A percentile compares a stretch with the other conserved stretches of the same genome.
phyloP scores from a whole-genome alignment of 208 protist genomes.

The Leishmania arabica region DNA sequence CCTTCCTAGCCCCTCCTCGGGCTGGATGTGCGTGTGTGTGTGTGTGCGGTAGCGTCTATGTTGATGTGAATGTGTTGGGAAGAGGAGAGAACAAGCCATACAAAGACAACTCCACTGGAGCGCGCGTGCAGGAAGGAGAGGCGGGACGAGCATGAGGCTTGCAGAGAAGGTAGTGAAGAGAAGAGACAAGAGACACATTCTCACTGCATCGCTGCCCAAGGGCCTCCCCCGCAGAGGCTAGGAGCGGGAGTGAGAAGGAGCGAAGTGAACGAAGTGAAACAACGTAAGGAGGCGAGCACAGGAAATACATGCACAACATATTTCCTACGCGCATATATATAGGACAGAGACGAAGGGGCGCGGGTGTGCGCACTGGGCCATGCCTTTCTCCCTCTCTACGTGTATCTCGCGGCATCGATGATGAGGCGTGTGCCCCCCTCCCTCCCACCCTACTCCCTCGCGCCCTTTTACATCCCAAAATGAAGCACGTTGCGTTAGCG shows the following conservation, averaged over 20 bases:
- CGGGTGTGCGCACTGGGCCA: not conserved
- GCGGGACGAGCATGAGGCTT: not conserved
- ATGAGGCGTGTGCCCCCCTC: not conserved
- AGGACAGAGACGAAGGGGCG: not conserved
- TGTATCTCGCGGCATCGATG: not conserved
- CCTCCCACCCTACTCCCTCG: not conserved
- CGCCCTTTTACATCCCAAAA: too few relatives aligned
- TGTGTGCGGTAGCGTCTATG: not conserved
- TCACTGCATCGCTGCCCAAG: too few relatives aligned
- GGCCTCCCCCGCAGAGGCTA: not conserved
- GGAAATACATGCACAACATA: not conserved
- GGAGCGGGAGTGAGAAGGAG: not conserved
- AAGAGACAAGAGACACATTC: constrained; percentile 1
- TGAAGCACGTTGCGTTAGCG: too few relatives aligned
- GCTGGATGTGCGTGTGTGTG: not conserved
- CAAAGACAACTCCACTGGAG: not conserved
- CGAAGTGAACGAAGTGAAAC: not conserved
- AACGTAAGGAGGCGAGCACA: not conserved
- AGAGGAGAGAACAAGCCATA: not conserved
- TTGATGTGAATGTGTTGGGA: not conserved
- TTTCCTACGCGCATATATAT: not conserved
- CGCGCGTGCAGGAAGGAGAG: not conserved
- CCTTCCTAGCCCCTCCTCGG: not conserved
- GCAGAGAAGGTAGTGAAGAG: constrained; percentile 7
- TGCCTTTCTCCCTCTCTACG: not conserved